Evolutionary conservation across 2,329 filamentous ascomycete species (phyloP).

Genomic region (Exophiala bonariae): DNA sequence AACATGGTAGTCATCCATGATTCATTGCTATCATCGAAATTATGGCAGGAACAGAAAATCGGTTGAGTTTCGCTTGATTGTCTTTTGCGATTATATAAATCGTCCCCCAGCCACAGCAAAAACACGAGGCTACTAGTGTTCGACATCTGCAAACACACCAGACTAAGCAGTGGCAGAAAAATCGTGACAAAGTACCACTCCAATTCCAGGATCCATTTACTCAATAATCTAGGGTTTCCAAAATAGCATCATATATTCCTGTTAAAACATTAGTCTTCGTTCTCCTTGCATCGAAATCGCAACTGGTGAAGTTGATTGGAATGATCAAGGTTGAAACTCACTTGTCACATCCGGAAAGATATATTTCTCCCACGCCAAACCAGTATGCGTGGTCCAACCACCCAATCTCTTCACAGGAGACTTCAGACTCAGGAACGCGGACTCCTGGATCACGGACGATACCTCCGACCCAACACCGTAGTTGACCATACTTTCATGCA

Average conservation of each 20-base stretch:
- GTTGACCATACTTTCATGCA: slow-evolving; percentile 91
- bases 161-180: too few relatives aligned
- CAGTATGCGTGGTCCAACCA: slow-evolving; percentile 82
- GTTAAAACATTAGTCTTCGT: neutral
- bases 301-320: neutral
- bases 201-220: too few relatives aligned
- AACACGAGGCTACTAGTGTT: too few relatives aligned
- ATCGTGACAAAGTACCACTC: too few relatives aligned
- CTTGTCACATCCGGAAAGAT: slow-evolving; percentile 82
- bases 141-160: too few relatives aligned
- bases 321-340: too few relatives aligned
- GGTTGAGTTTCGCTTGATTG: too few relatives aligned
- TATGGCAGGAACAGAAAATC: too few relatives aligned
- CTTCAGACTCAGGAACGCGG: slow-evolving; percentile 78
- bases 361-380: slow-evolving; percentile 75
- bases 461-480: slow-evolving; percentile 89
- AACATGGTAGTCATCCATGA: too few relatives aligned
- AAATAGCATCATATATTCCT: slow-evolving; percentile 71
- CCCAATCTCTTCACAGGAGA: slow-evolving; percentile 81
- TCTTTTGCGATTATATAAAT: too few relatives aligned
- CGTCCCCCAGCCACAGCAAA: too few relatives aligned
- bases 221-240: slow-evolving; percentile 65
- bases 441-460: slow-evolving; percentile 82
- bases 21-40: too few relatives aligned
- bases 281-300: neutral